A percentile compares a stretch with the other conserved stretches of the same genome.
phyloP scores from a whole-genome alignment of 176 grass and related monocot species.

The Aegilops sharonensis region DNA sequence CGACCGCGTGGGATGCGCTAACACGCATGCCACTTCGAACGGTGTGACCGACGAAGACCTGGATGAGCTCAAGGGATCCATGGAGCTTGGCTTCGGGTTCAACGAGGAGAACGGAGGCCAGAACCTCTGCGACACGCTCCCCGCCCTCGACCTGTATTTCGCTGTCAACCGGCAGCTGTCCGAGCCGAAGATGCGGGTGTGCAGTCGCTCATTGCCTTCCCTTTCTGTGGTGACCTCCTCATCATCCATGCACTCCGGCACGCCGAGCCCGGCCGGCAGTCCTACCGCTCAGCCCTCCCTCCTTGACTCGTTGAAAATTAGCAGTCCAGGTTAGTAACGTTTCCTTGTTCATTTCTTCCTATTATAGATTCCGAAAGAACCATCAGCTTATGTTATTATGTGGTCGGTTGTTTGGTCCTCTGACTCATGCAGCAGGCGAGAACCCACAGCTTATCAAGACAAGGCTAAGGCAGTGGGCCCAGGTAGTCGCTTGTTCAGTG shows the following conservation, averaged over 20 bases:
- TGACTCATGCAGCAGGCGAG: constrained; percentile 24
- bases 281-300: constrained; percentile 14
- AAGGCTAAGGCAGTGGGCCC: constrained; percentile 57
- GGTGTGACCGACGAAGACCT: constrained; percentile 49
- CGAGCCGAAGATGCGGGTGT: constrained; percentile 39
- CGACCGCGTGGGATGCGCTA: neutral
- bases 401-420: neutral
- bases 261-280: constrained; percentile 21
- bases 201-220: constrained; percentile 30
- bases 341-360: neutral
- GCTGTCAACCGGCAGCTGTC: constrained; percentile 47
- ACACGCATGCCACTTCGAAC: neutral
- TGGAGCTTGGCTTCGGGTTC: constrained; percentile 59
- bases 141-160: constrained; percentile 54
- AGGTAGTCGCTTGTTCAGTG: constrained; percentile 51
- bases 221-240: constrained; percentile 24
- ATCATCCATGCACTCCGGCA: constrained; percentile 30
- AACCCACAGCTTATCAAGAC: constrained; percentile 53
- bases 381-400: neutral
- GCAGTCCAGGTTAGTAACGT: constrained; percentile 31
- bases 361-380: neutral
- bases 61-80: constrained; percentile 54
- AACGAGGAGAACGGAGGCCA: constrained; percentile 44
- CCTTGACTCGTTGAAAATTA: constrained; percentile 50
- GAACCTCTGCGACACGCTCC: constrained; percentile 60